A percentile compares a stretch with the other conserved stretches of the same genome.
phyloP scores from a whole-genome alignment of 1,139 yeast species.

The Candida sp. region DNA sequence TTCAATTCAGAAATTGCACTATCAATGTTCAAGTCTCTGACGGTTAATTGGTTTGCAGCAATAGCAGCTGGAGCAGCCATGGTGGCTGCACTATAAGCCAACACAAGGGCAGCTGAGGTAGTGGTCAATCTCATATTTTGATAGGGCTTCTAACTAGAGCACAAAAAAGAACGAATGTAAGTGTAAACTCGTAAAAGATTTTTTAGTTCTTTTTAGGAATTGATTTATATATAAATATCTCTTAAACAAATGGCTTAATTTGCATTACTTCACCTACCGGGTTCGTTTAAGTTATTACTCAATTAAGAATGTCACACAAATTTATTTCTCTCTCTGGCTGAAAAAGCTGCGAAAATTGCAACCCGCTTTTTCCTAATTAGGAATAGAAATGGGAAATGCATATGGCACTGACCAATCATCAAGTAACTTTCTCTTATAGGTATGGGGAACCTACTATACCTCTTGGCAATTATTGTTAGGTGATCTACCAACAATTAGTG shows the following conservation, averaged over 20 bases:
- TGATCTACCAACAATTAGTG: too few species aligned
- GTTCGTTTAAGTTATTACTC: not conserved
- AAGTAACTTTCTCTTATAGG: not conserved
- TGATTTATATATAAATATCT: not conserved
- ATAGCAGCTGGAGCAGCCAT: conserved; percentile 25
- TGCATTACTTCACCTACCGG: not conserved
- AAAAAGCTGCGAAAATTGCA: not conserved
- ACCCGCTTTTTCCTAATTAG: conserved; percentile 8
- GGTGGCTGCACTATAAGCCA: conserved; percentile 22
- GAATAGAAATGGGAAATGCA: conserved; percentile 7
- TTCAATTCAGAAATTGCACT: conserved; percentile 19
- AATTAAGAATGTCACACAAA: not conserved
- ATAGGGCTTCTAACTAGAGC: not conserved
- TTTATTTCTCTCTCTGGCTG: not conserved
- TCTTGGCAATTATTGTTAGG: too few species aligned
- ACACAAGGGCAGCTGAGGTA: conserved; percentile 25
- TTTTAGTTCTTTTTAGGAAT: not conserved
- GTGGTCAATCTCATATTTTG: conserved; percentile 23
- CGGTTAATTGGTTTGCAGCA: conserved; percentile 2
- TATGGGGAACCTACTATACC: not conserved
- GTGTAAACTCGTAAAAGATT: not conserved
- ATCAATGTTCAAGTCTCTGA: conserved; percentile 8
- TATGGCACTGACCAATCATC: not conserved
- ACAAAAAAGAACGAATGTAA: conserved; percentile 1
- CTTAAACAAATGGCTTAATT: not conserved